These are phyloP conservation scores for Calendula officinalis DNA, from an alignment of 129 eudicot species.

Conservation along the genomic window DNA sequence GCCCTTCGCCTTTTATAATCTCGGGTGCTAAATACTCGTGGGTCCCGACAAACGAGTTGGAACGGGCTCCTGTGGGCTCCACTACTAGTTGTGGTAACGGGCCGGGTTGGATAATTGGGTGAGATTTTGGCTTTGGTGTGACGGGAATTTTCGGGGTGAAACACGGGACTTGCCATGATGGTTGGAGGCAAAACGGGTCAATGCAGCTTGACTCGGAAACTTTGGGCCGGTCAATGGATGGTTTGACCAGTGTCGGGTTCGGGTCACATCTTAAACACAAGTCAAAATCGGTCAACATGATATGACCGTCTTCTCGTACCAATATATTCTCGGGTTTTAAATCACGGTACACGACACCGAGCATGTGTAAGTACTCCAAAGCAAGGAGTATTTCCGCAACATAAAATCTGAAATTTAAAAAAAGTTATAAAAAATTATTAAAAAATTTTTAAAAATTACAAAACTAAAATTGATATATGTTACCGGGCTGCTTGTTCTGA, in stretches of 20 bases:
- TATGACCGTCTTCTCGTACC: constrained; percentile 95
- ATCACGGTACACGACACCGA: constrained; percentile 89
- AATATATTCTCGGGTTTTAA: constrained; percentile 82
- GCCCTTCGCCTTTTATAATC: constrained; percentile 90
- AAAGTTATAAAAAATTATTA: neutral
- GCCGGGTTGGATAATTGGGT: constrained; percentile 41
- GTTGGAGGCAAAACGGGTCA: constrained; percentile 82
- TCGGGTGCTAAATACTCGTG: constrained; percentile 97
- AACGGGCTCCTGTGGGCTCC: constrained; percentile 78
- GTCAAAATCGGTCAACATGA: constrained; percentile 92
- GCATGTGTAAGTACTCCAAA: constrained; percentile 95
- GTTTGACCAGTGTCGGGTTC: constrained; percentile 55
- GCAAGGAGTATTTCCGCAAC: constrained; percentile 94
- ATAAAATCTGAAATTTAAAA: constrained; percentile 60
- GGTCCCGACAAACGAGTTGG: constrained; percentile 92
- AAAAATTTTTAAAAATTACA: neutral
- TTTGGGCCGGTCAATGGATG: constrained; percentile 41
- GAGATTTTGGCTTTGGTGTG: constrained; percentile 48
- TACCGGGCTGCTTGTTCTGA: constrained; percentile 87
- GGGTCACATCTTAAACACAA: constrained; percentile 74
- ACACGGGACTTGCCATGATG: constrained; percentile 83
- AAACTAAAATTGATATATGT: neutral
- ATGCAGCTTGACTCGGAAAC: constrained; percentile 67
- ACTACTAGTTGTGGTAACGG: constrained; percentile 72
- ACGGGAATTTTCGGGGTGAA: constrained; percentile 59